A percentile compares a stretch with the other conserved stretches of the same genome.
These are phyloP conservation scores for Nicotiana knightiana DNA, from an alignment of 257 asterid genomes.

Conservation along the genomic window DNA sequence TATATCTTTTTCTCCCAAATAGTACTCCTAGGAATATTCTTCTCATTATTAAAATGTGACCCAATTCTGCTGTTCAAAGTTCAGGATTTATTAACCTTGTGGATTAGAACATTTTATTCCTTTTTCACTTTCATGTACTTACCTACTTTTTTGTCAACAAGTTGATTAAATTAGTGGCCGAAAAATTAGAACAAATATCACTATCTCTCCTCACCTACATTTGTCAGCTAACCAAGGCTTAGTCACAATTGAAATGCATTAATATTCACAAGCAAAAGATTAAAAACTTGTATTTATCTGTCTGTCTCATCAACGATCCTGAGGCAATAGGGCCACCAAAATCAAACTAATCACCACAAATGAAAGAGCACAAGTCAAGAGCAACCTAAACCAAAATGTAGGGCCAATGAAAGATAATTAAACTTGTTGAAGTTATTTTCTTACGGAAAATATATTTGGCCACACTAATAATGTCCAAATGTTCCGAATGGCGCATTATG, in stretches of 20 bases:
- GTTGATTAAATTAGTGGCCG: background rate
- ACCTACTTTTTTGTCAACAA: background rate
- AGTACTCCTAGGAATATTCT: background rate
- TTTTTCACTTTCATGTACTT: background rate
- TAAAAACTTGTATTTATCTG: background rate
- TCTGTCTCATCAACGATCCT: background rate
- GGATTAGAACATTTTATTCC: background rate
- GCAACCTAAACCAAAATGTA: background rate
- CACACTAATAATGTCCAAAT: too few species aligned
- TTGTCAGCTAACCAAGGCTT: background rate
- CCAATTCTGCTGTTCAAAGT: background rate
- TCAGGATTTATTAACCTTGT: background rate
- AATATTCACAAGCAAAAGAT: background rate
- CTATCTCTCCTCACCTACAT: background rate
- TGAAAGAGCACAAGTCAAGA: background rate
- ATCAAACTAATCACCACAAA: background rate
- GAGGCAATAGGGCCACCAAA: background rate
- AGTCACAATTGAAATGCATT: background rate
- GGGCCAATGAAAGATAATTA: background rate
- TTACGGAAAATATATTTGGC: background rate
- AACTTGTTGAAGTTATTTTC: background rate
- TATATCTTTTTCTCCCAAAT: background rate
- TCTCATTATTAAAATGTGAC: background rate
- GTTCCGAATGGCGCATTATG: too few species aligned
- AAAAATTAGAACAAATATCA: background rate